phyloP scores from a whole-genome alignment of 805 yeast genomes.

The Nakazawaea populi region DNA sequence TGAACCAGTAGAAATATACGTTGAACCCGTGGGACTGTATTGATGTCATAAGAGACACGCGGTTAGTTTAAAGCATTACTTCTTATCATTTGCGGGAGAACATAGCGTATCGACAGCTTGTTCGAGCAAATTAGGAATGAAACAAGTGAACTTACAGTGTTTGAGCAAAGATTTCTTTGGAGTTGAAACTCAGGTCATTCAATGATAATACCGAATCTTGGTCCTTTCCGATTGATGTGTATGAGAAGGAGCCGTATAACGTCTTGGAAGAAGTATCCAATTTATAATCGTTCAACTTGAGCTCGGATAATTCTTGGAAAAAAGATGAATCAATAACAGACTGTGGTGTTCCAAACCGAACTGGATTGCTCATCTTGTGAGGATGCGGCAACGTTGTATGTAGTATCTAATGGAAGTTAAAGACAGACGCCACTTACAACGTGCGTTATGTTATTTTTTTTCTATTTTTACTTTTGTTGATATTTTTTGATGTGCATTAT shows the following conservation, averaged over 20 bases:
- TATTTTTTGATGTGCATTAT: no score
- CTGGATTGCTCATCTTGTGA: not conserved
- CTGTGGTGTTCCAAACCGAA: conserved; percentile 44
- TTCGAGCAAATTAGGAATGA: no score
- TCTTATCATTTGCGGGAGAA: no score
- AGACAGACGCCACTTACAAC: no score
- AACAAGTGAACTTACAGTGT: conserved; percentile 14
- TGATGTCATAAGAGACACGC: not conserved
- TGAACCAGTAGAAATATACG: conserved; percentile 26
- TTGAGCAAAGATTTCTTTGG: conserved; percentile 6
- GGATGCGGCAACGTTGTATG: no score
- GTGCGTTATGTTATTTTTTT: no score
- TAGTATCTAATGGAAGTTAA: no score
- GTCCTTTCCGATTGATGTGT: conserved; percentile 22
- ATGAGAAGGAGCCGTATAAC: conserved; percentile 34
- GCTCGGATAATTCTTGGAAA: conserved; percentile 65
- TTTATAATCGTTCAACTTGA: conserved; percentile 70
- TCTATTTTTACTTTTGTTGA: no score
- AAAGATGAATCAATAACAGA: conserved; percentile 86
- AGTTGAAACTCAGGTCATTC: conserved; percentile 27
- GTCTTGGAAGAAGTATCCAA: conserved; percentile 44
- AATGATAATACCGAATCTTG: conserved; percentile 25
- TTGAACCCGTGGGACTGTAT: conserved; percentile 9
- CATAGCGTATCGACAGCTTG: no score
- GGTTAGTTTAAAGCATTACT: no score